Conservation (phyloP, 75 land plant species). For the Pinus taeda region DNA sequence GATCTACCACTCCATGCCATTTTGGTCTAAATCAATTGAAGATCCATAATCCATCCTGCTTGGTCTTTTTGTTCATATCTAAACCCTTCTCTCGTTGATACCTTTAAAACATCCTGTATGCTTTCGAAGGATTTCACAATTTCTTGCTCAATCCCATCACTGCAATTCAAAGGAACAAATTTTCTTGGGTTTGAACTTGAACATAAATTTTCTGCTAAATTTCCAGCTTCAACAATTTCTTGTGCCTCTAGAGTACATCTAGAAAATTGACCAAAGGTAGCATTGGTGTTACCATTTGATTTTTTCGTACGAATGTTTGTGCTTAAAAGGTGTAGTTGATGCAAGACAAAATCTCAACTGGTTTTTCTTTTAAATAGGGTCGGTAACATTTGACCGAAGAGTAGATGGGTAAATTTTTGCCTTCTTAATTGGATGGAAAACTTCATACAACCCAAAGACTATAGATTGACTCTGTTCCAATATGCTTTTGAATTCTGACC, state of each 20-base stretch:
- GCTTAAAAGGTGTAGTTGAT: not conserved
- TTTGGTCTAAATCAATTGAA: too few relatives aligned
- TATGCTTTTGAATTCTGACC: conserved; percentile 5
- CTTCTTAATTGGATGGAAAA: not conserved
- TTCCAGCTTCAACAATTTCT: not conserved
- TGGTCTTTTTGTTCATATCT: too few relatives aligned
- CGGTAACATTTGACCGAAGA: not conserved
- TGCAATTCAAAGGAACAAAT: too few relatives aligned
- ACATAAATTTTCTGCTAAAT: not conserved
- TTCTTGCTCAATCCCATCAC: too few relatives aligned
- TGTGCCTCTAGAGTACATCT: not conserved
- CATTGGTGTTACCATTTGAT: not conserved
- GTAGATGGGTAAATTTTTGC: not conserved
- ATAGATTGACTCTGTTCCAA: not conserved
- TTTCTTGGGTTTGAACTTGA: too few relatives aligned
- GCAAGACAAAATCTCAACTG: not conserved
- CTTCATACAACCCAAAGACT: not conserved
- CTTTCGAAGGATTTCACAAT: not conserved
- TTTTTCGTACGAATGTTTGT: not conserved
- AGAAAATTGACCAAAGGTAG: not conserved
- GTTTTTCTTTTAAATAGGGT: not conserved
- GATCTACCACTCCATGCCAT: too few relatives aligned
- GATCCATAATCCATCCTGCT: too few relatives aligned
- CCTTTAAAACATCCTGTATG: not conserved
- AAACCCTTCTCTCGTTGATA: not conserved